Evolutionary conservation across 192 early-diverging fungal species (phyloP).

Genomic region (Coemansia sp.): DNA sequence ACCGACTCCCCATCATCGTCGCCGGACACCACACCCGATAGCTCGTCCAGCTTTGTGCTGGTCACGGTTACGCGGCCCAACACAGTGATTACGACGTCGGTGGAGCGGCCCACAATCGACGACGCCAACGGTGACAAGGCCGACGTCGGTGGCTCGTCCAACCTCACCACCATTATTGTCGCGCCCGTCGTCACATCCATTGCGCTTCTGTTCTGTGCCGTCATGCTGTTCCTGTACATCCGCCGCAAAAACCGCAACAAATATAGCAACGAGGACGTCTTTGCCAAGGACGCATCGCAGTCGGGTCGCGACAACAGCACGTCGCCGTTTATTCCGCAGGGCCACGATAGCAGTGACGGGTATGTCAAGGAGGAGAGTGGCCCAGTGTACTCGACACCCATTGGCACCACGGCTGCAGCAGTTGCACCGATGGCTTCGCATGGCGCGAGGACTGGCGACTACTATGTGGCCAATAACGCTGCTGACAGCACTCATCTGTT

Average conservation of each 20-base stretch:
- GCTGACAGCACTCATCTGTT: slow-evolving; percentile 20
- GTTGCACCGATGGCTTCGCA: background rate
- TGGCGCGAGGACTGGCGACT: background rate
- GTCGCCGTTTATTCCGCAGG: slow-evolving; percentile 30
- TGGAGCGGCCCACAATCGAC: slow-evolving; percentile 37
- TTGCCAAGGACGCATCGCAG: slow-evolving; percentile 17
- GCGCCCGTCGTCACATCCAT: slow-evolving; percentile 34
- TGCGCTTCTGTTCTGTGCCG: slow-evolving; percentile 33
- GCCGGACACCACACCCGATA: slow-evolving; percentile 4
- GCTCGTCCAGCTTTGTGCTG: slow-evolving; percentile 13
- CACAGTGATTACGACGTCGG: slow-evolving; percentile 23
- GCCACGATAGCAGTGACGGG: slow-evolving; percentile 28
- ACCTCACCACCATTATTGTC: slow-evolving; percentile 42
- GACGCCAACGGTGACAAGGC: slow-evolving; percentile 49
- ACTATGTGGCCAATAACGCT: slow-evolving; percentile 17
- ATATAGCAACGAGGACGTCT: slow-evolving; percentile 38
- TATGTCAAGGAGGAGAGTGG: slow-evolving; percentile 21
- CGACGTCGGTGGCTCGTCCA: slow-evolving; percentile 35
- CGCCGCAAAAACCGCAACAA: slow-evolving; percentile 24
- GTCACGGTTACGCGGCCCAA: slow-evolving; percentile 43
- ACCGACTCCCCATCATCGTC: slow-evolving; percentile 12
- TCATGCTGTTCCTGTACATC: slow-evolving; percentile 39
- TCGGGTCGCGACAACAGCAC: slow-evolving; percentile 14
- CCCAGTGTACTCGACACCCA: background rate
- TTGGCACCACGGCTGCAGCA: background rate